These are phyloP conservation scores for Candida parachauliodes DNA, from an alignment of 805 yeast species.

Conservation along the genomic window DNA sequence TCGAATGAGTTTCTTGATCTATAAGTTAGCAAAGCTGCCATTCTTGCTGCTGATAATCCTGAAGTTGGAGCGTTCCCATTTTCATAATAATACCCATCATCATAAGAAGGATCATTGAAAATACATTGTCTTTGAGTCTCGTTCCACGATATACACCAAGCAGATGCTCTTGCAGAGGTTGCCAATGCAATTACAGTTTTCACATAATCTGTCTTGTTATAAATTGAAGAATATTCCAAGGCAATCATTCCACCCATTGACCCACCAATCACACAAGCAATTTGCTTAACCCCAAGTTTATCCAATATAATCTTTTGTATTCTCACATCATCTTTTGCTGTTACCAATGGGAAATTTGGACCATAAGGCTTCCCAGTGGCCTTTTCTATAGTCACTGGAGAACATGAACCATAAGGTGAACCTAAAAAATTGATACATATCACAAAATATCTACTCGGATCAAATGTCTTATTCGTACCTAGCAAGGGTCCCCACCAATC, in stretches of 20 bases:
- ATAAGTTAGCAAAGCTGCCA: slow-evolving; percentile 93
- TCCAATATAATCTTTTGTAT: slow-evolving; percentile 78
- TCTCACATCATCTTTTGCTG: slow-evolving; percentile 88
- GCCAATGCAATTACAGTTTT: slow-evolving; percentile 77
- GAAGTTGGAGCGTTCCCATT: slow-evolving; percentile 61
- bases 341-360: slow-evolving; percentile 90
- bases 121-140: slow-evolving; percentile 97
- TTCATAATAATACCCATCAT: slow-evolving; percentile 79
- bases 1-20: slow-evolving; percentile 92
- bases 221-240: slow-evolving; percentile 71
- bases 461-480: slow-evolving; percentile 84
- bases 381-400: slow-evolving; percentile 83
- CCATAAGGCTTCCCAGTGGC: slow-evolving; percentile 77
- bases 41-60: slow-evolving; percentile 94
- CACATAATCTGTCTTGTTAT: slow-evolving; percentile 65
- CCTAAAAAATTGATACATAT: slow-evolving; percentile 92
- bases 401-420: slow-evolving; percentile 93
- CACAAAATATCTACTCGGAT: slow-evolving; percentile 81
- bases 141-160: slow-evolving; percentile 99
- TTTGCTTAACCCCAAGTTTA: slow-evolving; percentile 67
- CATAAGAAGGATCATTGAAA: slow-evolving; percentile 90
- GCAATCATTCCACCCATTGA: slow-evolving; percentile 99
- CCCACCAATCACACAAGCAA: slow-evolving; percentile 91
- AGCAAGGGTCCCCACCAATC: slow-evolving; percentile 99
- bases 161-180: slow-evolving; percentile 90